Percentiles rank a stretch among this genome's conserved stretches.
These are phyloP conservation scores for Russula griseocarnosa DNA, from an alignment of 768 basidiomycete genomes.

Conservation along the genomic window DNA sequence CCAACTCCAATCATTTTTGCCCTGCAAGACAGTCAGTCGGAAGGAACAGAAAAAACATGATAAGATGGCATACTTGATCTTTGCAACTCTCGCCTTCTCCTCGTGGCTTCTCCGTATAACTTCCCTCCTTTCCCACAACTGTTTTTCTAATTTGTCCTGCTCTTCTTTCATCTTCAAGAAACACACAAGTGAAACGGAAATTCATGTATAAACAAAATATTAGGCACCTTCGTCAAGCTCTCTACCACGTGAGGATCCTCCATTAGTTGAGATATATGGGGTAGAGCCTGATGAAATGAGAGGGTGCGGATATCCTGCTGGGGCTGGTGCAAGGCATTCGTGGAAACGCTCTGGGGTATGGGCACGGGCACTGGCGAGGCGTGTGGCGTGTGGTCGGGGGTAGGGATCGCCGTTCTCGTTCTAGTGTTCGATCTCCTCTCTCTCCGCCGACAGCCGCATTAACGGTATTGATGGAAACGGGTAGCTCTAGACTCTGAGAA, in stretches of 20 bases:
- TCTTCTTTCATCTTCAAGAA: slow-evolving; percentile 59
- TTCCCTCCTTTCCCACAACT: slow-evolving; percentile 63
- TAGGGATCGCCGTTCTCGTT: neutral
- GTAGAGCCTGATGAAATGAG: slow-evolving; percentile 69
- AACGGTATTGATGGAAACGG: neutral
- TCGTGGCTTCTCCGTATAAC: slow-evolving; percentile 62
- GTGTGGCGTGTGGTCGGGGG: neutral
- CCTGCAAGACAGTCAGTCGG: slow-evolving; percentile 38
- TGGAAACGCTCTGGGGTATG: neutral
- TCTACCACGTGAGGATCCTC: slow-evolving; percentile 50
- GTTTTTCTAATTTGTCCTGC: slow-evolving; percentile 64
- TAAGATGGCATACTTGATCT: slow-evolving; percentile 51
- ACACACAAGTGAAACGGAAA: neutral
- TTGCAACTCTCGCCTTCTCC: slow-evolving; percentile 64
- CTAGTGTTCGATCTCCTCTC: neutral
- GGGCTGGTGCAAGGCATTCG: neutral
- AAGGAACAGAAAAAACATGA: slow-evolving; percentile 2
- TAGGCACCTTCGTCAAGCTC: slow-evolving; percentile 50
- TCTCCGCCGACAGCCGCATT: neutral
- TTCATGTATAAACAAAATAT: neutral
- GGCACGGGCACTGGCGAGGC: neutral
- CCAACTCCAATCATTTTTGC: slow-evolving; percentile 61
- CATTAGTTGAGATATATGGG: slow-evolving; percentile 57
- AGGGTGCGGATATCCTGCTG: slow-evolving; percentile 43
- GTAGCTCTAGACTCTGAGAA: slow-evolving; percentile 4